Evolutionary conservation across 2,329 filamentous ascomycete genomes (phyloP).

Genomic region (Alternaria postmessia): DNA sequence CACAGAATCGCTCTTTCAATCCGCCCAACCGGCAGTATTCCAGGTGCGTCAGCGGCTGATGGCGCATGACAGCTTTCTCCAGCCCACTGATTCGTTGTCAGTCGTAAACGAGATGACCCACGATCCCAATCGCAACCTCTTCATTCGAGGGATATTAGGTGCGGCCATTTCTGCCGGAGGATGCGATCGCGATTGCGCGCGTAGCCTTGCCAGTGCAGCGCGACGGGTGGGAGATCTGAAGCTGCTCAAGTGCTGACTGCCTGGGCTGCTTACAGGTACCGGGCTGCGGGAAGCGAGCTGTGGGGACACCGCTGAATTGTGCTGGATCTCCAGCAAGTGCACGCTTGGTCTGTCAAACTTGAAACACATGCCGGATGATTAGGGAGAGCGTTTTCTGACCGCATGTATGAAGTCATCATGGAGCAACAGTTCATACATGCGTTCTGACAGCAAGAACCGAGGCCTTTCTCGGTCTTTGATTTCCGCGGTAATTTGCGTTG

Average conservation of each 20-base stretch:
- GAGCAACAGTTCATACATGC: not conserved
- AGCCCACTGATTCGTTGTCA: constrained; percentile 9
- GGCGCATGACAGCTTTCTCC: constrained; percentile 4
- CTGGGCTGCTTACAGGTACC: constrained; percentile 3
- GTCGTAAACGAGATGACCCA: constrained; percentile 6
- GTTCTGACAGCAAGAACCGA: not conserved
- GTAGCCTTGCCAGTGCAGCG: constrained; percentile 5
- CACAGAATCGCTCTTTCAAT: not conserved
- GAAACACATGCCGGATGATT: constrained; percentile 26
- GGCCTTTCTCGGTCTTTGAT: not conserved
- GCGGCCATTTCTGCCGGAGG: constrained; percentile 1
- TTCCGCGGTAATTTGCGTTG: constrained; percentile 1
- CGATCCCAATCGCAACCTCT: not conserved
- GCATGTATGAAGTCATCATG: constrained; percentile 22
- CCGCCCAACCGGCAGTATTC: constrained; percentile 44
- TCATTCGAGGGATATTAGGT: constrained; percentile 16
- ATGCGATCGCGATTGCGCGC: constrained; percentile 6
- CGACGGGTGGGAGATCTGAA: constrained; percentile 1
- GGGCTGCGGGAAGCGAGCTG: constrained; percentile 10
- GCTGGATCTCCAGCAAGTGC: constrained; percentile 9
- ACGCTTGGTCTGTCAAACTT: constrained; percentile 5
- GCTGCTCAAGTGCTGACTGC: not conserved
- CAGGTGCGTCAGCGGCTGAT: constrained; percentile 32
- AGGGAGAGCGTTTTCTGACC: constrained; percentile 15
- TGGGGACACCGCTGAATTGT: constrained; percentile 1